Evolutionary conservation across 768 basidiomycete species (phyloP).

Genomic region (Tylopilus sp.): DNA sequence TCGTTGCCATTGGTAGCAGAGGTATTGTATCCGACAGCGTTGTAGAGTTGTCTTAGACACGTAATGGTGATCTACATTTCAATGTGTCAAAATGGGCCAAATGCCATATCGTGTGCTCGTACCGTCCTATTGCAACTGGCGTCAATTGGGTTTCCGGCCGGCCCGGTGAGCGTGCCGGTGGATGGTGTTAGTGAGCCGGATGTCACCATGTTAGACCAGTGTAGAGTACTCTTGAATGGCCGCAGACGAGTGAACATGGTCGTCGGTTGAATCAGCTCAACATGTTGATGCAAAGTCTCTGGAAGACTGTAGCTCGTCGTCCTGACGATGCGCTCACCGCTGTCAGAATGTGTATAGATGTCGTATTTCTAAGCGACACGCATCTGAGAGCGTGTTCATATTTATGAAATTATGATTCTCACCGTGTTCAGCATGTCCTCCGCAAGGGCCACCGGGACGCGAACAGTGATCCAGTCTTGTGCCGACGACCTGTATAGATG

Average conservation of each 20-base stretch:
- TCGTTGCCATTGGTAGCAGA: constrained; percentile 40
- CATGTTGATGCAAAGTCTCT: constrained; percentile 49
- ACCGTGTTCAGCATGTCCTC: constrained; percentile 75
- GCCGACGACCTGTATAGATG: constrained; percentile 57
- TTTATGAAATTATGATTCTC: constrained; percentile 26
- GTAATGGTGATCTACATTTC: no score
- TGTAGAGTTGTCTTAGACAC: no score
- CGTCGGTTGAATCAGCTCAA: constrained; percentile 68
- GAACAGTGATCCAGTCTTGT: constrained; percentile 65
- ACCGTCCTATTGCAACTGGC: constrained; percentile 44
- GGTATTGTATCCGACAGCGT: no score
- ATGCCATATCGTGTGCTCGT: neutral
- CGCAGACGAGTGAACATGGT: no score
- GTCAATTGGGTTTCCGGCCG: constrained; percentile 40
- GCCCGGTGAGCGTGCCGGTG: no score
- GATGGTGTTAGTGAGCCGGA: constrained; percentile 11
- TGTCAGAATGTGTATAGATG: constrained; percentile 52
- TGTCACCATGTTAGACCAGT: constrained; percentile 21
- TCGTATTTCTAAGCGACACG: no score
- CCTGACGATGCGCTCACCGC: constrained; percentile 55
- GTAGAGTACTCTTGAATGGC: constrained; percentile 40
- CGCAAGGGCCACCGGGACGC: no score
- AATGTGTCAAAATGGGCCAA: constrained; percentile 30
- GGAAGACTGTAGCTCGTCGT: constrained; percentile 70
- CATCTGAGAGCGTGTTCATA: constrained; percentile 25